Conservation (phyloP, 768 basidiomycete genomes). For the Mycena polygramma region DNA sequence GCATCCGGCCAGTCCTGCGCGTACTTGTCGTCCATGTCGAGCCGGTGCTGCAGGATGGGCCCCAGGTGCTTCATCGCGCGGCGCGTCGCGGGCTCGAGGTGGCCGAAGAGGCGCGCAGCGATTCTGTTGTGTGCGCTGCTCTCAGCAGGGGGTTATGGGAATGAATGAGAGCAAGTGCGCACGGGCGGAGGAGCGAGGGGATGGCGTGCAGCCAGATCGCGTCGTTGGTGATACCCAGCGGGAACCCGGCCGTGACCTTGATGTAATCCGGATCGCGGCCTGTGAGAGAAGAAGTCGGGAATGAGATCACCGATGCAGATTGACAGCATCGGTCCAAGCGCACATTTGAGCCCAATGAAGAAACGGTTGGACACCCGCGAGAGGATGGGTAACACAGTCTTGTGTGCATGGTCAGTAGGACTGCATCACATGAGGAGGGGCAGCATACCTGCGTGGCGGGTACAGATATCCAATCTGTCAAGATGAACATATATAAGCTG, state of each 20-base stretch:
- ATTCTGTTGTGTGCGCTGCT: constrained; percentile 8
- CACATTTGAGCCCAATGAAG: constrained; percentile 32
- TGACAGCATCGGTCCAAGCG: not conserved
- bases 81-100: constrained; percentile 12
- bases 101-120: constrained; percentile 18
- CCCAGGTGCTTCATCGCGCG: constrained; percentile 21
- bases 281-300: not conserved
- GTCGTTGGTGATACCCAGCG: constrained; percentile 15
- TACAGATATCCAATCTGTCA: constrained; percentile 28
- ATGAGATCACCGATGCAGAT: not conserved
- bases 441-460: constrained; percentile 31
- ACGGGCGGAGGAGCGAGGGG: constrained; percentile 30
- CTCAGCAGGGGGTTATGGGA: not conserved
- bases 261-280: constrained; percentile 33
- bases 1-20: constrained; percentile 24
- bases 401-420: not conserved
- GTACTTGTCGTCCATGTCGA: constrained; percentile 35
- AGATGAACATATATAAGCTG: too few species aligned
- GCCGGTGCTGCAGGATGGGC: constrained; percentile 23
- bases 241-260: constrained; percentile 19
- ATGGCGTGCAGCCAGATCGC: constrained; percentile 10
- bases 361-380: constrained; percentile 29
- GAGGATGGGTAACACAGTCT: constrained; percentile 23
- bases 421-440: not conserved
- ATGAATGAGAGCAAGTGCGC: not conserved